Evolutionary conservation across 768 basidiomycete species (phyloP), one percentile per base, ranked within the genome.

Genomic region (Serendipita sp.): DNA sequence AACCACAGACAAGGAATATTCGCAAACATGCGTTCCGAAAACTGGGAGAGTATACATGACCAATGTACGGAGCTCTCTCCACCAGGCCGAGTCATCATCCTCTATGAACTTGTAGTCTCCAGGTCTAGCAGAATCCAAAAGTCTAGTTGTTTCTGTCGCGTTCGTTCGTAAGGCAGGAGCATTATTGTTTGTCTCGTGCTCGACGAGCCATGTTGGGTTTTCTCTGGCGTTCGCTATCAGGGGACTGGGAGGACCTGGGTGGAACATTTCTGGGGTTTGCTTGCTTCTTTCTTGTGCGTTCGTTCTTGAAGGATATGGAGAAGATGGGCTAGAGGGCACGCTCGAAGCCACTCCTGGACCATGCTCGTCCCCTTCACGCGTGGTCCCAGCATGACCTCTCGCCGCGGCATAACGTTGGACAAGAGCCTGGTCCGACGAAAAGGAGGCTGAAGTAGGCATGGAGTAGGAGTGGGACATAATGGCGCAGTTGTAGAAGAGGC

Each of bases 11-110:
- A 98, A 82, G 7, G 87, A 89, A 73, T 89, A 94, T 72, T 98
- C 94, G 18, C 90, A 78, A 18, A 91, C 62, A 67, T 89, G 86
- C 2, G 89, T 86, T 3, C 81, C 81, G 66, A 86, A 84, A 38
- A 90, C 82, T 3, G 88, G 88, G 16, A 87, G 70, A 2, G 87
- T 80, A 71, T 87, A 92, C 71, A 78, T 78, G 2, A 77, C 65
- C 16, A 90, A 77, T 45, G 85, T 81, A 2, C 72, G 69, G 0
- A 83, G 70, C 69, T 92, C 88, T 82, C 70, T 77, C 77, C 53
- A 15, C 16, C 15, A 11, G 16, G 81, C 38, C 24, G 24, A 24
- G 24, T 24, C 24, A 24, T 24, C 24, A 1, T 24, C 24, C 24
- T 24, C 24, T 24, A 24, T 24, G 24, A 24, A 24, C 53, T 15